A percentile compares a stretch with the other conserved stretches of the same genome.
These are phyloP conservation scores for Starmerella stellata DNA, from an alignment of 805 yeast species.

Conservation along the genomic window DNA sequence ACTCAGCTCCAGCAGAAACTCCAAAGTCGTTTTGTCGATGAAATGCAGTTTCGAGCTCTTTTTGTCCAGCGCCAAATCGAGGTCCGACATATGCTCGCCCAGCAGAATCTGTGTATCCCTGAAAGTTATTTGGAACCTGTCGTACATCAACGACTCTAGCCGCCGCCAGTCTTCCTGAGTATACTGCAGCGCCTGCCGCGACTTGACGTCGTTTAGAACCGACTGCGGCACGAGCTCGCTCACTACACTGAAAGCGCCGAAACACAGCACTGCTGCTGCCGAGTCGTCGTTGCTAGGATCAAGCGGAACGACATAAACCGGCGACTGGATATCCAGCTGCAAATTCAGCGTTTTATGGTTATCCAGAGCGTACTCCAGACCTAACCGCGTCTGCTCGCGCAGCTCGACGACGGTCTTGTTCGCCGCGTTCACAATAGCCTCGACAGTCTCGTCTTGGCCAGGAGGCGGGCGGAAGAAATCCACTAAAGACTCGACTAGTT, in stretches of 20 bases:
- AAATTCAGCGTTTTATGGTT: constrained; percentile 83
- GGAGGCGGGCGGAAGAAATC: constrained; percentile 74
- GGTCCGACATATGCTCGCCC: constrained; percentile 47
- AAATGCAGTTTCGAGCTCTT: constrained; percentile 37
- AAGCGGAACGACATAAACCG: constrained; percentile 69
- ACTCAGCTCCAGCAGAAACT: constrained; percentile 59
- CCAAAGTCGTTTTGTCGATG: constrained; percentile 57
- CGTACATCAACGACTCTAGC: constrained; percentile 70
- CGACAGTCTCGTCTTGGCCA: constrained; percentile 69
- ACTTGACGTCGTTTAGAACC: constrained; percentile 47
- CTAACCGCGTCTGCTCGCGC: constrained; percentile 75
- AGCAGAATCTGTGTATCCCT: constrained; percentile 78
- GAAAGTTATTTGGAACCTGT: constrained; percentile 55
- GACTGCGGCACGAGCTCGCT: constrained; percentile 48
- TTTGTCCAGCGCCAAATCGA: constrained; percentile 34
- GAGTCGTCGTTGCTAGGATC: constrained; percentile 58
- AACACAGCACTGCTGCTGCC: constrained; percentile 82
- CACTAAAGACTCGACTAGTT: constrained; percentile 55
- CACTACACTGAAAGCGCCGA: constrained; percentile 75
- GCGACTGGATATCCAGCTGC: constrained; percentile 82
- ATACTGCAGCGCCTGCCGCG: constrained; percentile 36
- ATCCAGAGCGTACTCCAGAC: constrained; percentile 80
- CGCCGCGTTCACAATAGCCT: constrained; percentile 83
- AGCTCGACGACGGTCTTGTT: constrained; percentile 86
- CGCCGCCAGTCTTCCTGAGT: constrained; percentile 55